Evolutionary conservation across 805 yeast species (phyloP).

Genomic region (Candida namnaoensis): DNA sequence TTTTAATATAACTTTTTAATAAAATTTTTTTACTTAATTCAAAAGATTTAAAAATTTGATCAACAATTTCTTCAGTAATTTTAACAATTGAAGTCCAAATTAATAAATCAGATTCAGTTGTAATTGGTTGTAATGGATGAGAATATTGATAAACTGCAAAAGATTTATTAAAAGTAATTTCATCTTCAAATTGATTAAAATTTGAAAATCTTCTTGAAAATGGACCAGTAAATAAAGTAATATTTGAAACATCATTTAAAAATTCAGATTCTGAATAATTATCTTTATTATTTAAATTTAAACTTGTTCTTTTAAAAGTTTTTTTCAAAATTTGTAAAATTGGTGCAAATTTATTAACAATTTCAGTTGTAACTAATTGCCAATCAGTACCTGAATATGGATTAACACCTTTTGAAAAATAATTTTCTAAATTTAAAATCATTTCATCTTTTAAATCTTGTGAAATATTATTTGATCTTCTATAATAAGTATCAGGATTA

Average conservation of each 20-base stretch:
- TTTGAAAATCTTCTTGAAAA: constrained; percentile 36
- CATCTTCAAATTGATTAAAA: constrained; percentile 6
- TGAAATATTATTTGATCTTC: constrained; percentile 29
- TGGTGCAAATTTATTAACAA: constrained; percentile 48
- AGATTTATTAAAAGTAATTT: constrained; percentile 12
- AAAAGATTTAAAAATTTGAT: constrained; percentile 26
- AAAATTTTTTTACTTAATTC: constrained; percentile 20
- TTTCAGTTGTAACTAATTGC: constrained; percentile 40
- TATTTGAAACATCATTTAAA: constrained; percentile 17
- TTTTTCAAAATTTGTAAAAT: constrained; percentile 31
- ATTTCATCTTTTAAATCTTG: constrained; percentile 25
- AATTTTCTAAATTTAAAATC: constrained; percentile 22
- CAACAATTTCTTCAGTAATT: constrained; percentile 30
- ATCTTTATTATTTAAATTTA: constrained; percentile 1
- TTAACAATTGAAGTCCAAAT: constrained; percentile 39
- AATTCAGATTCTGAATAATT: constrained; percentile 1
- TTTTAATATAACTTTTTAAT: constrained; percentile 8
- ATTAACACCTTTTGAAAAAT: constrained; percentile 22
- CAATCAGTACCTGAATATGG: constrained; percentile 41
- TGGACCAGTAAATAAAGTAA: constrained; percentile 33
- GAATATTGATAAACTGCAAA: constrained; percentile 38
- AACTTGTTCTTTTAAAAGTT: constrained; percentile 18
- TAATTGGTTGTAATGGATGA: constrained; percentile 29
- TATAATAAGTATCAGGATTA: constrained; percentile 36
- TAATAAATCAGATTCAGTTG: constrained; percentile 32